These are phyloP conservation scores for Didymella pomorum DNA, from an alignment of 2,329 filamentous ascomycete genomes.

Conservation along the genomic window DNA sequence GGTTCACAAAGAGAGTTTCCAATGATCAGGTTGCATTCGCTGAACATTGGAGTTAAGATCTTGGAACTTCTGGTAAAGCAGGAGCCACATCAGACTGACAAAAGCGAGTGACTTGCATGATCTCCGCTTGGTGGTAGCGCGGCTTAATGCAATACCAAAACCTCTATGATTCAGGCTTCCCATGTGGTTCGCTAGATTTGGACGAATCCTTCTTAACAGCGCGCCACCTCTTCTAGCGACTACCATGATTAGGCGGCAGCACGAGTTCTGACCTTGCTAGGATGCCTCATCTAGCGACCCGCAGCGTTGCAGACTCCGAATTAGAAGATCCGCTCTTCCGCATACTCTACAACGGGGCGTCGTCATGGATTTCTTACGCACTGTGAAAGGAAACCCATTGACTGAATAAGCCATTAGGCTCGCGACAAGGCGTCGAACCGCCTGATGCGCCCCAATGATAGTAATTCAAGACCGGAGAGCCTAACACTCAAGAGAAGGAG, in stretches of 20 bases:
- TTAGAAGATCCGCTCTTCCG: conserved; percentile 7
- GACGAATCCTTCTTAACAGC: conserved; percentile 15
- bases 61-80: neutral
- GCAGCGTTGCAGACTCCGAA: conserved; percentile 10
- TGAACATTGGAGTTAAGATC: neutral
- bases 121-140: conserved; percentile 13
- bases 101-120: conserved; percentile 8
- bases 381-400: neutral
- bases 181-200: conserved; percentile 10
- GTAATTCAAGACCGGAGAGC: neutral
- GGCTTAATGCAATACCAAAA: conserved; percentile 14
- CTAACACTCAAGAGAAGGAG: conserved; percentile 3
- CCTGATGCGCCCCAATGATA: neutral
- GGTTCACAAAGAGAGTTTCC: neutral
- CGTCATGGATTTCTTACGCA: conserved; percentile 5
- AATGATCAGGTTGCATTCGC: neutral
- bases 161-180: conserved; percentile 10
- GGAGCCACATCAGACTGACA: neutral
- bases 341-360: neutral
- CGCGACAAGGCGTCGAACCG: conserved; percentile 1
- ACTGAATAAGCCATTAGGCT: neutral
- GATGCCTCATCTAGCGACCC: conserved; percentile 18
- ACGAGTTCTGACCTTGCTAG: conserved; percentile 15
- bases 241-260: conserved; percentile 22
- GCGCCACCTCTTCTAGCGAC: conserved; percentile 15